phyloP scores from a whole-genome alignment of 176 grass and related monocot genomes.

The Ananas comosus region DNA sequence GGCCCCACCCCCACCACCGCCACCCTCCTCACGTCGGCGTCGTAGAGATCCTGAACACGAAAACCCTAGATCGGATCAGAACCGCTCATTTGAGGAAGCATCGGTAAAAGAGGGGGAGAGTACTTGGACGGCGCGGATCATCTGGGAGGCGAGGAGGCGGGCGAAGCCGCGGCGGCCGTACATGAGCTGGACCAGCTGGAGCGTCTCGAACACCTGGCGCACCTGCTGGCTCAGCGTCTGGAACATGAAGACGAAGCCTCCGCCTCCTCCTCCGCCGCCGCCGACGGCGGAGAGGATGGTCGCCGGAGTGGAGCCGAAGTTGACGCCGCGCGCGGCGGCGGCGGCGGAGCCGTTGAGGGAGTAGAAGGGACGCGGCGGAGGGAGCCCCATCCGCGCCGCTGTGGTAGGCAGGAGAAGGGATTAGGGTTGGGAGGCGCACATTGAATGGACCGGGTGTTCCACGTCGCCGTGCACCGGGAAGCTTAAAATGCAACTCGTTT shows the following conservation, averaged over 20 bases:
- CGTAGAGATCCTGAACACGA: constrained; percentile 43
- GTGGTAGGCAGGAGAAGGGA: not conserved
- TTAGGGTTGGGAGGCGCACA: not conserved
- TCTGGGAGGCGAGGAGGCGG: constrained; percentile 36
- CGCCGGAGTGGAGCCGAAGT: constrained; percentile 22
- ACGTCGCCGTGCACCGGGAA: no score
- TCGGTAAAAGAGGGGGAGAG: not conserved
- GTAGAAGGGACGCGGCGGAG: constrained; percentile 27
- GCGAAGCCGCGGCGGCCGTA: constrained; percentile 35
- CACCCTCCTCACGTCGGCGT: constrained; percentile 46
- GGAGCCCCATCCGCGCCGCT: constrained; percentile 45
- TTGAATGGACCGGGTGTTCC: no score
- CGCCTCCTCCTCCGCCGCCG: constrained; percentile 22
- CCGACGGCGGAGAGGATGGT: constrained; percentile 3
- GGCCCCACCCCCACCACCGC: constrained; percentile 57
- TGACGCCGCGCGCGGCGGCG: constrained; percentile 24
- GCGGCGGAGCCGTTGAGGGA: constrained; percentile 28
- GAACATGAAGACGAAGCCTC: constrained; percentile 20
- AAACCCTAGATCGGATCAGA: not conserved
- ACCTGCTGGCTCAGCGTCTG: constrained; percentile 44
- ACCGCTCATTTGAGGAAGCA: no score
- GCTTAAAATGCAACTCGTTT: no score
- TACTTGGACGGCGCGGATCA: constrained; percentile 33
- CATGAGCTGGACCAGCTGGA: constrained; percentile 60
- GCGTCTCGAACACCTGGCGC: constrained; percentile 48